Percentiles rank a stretch among this genome's conserved stretches.
Conservation (phyloP, 2,329 filamentous ascomycete species). For the Curvularia sp. region DNA sequence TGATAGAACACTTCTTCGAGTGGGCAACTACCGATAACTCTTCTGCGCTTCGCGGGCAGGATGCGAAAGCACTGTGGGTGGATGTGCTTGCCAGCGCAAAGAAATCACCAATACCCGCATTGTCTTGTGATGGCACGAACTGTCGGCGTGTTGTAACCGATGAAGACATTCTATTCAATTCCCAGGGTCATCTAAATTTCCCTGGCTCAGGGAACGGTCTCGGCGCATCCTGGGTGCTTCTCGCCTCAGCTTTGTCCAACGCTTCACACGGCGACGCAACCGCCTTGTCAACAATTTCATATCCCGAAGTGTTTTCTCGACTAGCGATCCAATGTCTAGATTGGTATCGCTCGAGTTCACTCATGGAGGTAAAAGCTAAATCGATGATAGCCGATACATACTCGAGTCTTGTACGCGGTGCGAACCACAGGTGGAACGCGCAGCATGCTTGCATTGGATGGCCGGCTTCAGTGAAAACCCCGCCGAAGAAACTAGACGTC, state of each 20-base stretch:
- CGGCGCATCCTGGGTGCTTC: constrained; percentile 10
- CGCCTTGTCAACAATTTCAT: constrained; percentile 37
- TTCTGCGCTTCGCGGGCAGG: constrained; percentile 43
- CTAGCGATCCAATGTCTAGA: constrained; percentile 48
- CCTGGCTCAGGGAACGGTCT: neutral
- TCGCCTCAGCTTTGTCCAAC: constrained; percentile 33
- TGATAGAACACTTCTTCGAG: constrained; percentile 49
- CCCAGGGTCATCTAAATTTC: constrained; percentile 15
- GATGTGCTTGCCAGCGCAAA: constrained; percentile 37
- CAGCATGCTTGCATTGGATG: constrained; percentile 53
- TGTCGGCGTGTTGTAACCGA: constrained; percentile 36
- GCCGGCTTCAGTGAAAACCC: constrained; percentile 49
- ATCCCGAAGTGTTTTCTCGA: constrained; percentile 26
- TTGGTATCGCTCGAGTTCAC: constrained; percentile 34
- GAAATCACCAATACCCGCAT: constrained; percentile 47
- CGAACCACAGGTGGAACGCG: constrained; percentile 45
- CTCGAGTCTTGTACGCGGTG: constrained; percentile 47
- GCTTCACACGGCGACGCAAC: constrained; percentile 51
- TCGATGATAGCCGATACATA: constrained; percentile 36
- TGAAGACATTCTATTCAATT: constrained; percentile 41
- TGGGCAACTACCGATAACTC: constrained; percentile 45
- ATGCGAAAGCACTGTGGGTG: constrained; percentile 30
- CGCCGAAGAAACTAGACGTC: constrained; percentile 38
- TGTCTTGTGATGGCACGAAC: constrained; percentile 37
- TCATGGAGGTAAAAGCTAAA: constrained; percentile 4